phyloP scores from a whole-genome alignment of 2,329 filamentous ascomycete genomes.

The Talaromyces sp. region DNA sequence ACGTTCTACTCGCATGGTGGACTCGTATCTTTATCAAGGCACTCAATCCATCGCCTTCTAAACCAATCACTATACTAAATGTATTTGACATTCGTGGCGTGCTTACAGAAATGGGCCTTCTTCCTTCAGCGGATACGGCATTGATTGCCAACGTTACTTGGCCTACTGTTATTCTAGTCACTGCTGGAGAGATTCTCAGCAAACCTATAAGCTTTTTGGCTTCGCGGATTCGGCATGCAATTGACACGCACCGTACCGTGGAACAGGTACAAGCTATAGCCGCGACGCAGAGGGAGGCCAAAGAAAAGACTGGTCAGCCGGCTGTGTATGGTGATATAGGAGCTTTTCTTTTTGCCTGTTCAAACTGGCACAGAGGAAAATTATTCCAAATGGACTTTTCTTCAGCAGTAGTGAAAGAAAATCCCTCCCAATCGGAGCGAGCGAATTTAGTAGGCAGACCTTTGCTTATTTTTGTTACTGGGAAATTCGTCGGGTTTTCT shows the following conservation, averaged over 20 bases:
- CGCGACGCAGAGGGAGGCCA: slow-evolving; percentile 11
- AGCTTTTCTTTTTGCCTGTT: slow-evolving; percentile 34
- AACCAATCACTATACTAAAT: slow-evolving; percentile 38
- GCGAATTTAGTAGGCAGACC: slow-evolving; percentile 16
- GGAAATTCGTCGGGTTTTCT: slow-evolving; percentile 12
- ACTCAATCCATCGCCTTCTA: slow-evolving; percentile 25
- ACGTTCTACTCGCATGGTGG: slow-evolving; percentile 46
- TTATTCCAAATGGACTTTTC: slow-evolving; percentile 41
- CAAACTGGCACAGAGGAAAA: slow-evolving; percentile 40
- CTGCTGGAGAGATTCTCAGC: slow-evolving; percentile 12
- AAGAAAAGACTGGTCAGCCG: slow-evolving; percentile 21
- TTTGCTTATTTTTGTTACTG: not conserved
- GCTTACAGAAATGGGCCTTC: slow-evolving; percentile 25
- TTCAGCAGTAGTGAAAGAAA: slow-evolving; percentile 20
- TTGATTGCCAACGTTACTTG: slow-evolving; percentile 24
- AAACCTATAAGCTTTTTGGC: slow-evolving; percentile 18
- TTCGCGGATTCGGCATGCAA: slow-evolving; percentile 18
- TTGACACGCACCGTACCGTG: slow-evolving; percentile 20
- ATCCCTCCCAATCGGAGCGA: not conserved
- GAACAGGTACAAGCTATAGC: slow-evolving; percentile 22
- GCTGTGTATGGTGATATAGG: slow-evolving; percentile 33
- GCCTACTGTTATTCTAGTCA: slow-evolving; percentile 2
- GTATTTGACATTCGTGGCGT: slow-evolving; percentile 38
- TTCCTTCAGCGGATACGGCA: slow-evolving; percentile 25
- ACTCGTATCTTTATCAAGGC: slow-evolving; percentile 28